Evolutionary conservation across 208 protist species (phyloP), one percentile per base, ranked within the genome.

Genomic region (Trypanosoma theileri): DNA sequence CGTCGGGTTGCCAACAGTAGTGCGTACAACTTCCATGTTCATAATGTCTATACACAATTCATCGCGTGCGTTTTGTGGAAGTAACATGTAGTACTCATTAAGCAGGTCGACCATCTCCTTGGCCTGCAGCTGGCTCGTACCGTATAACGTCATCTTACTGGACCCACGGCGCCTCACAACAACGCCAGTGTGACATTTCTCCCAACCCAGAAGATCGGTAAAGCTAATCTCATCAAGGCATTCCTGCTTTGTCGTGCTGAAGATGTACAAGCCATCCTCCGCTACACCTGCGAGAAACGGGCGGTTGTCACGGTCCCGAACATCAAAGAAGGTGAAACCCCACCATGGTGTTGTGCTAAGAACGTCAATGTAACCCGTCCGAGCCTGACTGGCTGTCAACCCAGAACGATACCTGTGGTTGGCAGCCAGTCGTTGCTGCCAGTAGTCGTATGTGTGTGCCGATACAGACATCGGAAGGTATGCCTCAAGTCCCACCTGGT

Each of bases 281-380:
- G 69, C 76, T 17, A 82, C 71, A 16, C 71, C 77, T 24, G 68
- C 70, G 24, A 82, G 6, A 54, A 82, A 77, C 4, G 64, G 70
- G 9, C 62, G 28, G 50, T 72, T 73, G 21, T 66, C 59, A 3
- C 72, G 61, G 67, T 82, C 77, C 42, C 65, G 28, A n/a, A 82
- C 59, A 26, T 80, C 73, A 59, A 82, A 82, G 56, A 80, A 82
- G 11, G 76, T 77, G 77, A 82, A 67, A 11, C 77, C 77, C 59
- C 63, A 82, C 54, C 81, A 75, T 14, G 75, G 69, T 24, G 58
- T 63, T n/a, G 52, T 57, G 26, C 55, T 55, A 4, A 77, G 0
- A 52, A 51, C 31, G 60, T 82, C 75, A 21, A 82, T 71, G 51
- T 82, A 82, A 42, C 67, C 59, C 22, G 44, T 26, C n/a, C 74